These are phyloP conservation scores for Elasticomyces elasticus DNA, from an alignment of 495 filamentous ascomycete species.

Conservation along the genomic window DNA sequence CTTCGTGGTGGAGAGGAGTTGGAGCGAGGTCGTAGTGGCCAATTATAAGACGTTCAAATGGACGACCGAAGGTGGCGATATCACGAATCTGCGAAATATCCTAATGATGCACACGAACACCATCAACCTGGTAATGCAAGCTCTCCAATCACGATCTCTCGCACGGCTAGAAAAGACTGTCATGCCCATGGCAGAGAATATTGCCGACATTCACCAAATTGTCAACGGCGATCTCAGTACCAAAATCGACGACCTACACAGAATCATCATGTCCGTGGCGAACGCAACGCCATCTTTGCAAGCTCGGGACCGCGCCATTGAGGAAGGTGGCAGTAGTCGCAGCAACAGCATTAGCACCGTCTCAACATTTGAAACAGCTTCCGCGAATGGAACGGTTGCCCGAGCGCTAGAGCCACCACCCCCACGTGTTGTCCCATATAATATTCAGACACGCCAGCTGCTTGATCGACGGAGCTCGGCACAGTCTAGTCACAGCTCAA, in stretches of 20 bases:
- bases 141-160: slow-evolving; percentile 31
- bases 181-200: slow-evolving; percentile 28
- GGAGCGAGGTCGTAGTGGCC: slow-evolving; percentile 30
- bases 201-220: slow-evolving; percentile 29
- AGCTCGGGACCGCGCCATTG: slow-evolving; percentile 5
- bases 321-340: slow-evolving; percentile 1
- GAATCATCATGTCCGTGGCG: slow-evolving; percentile 27
- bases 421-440: background rate
- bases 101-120: slow-evolving; percentile 33
- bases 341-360: slow-evolving; percentile 3
- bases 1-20: slow-evolving; percentile 28
- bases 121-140: slow-evolving; percentile 30
- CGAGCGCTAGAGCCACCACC: slow-evolving; percentile 5
- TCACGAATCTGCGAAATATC: slow-evolving; percentile 28
- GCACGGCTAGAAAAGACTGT: slow-evolving; percentile 28
- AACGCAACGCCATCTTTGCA: slow-evolving; percentile 15
- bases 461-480: slow-evolving; percentile 1
- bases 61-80: slow-evolving; percentile 33
- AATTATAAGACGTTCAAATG: slow-evolving; percentile 33
- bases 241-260: slow-evolving; percentile 31
- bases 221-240: slow-evolving; percentile 22
- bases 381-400: background rate
- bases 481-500: background rate
- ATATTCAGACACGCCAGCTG: background rate
- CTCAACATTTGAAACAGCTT: background rate